phyloP scores from a whole-genome alignment of 2,329 filamentous ascomycete genomes.

The Thielaviopsis ethacetica region DNA sequence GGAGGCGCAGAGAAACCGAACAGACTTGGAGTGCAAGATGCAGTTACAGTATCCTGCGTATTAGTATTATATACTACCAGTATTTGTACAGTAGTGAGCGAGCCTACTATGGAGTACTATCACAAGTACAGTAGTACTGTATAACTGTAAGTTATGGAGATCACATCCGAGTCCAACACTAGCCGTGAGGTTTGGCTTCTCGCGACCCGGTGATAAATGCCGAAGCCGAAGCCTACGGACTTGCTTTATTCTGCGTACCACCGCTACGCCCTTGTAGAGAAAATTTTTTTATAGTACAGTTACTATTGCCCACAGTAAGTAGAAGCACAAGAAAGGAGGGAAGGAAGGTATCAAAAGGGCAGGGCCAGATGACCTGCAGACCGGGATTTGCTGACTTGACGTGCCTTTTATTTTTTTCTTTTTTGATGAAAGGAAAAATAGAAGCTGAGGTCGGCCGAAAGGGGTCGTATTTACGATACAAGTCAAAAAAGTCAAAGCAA shows the following conservation, averaged over 20 bases:
- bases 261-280: no score
- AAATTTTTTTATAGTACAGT: not conserved
- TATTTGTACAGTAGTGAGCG: no score
- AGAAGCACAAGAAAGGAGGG: not conserved
- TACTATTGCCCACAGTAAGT: no score
- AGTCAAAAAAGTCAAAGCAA: not conserved
- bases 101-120: no score
- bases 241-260: no score
- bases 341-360: not conserved
- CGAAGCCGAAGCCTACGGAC: not conserved
- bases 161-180: not conserved
- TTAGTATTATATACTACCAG: no score
- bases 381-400: not conserved
- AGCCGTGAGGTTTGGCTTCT: no score
- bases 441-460: conserved; percentile 4
- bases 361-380: not conserved
- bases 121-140: no score
- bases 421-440: not conserved
- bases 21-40: not conserved
- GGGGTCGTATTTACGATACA: conserved; percentile 8
- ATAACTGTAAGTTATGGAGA: not conserved
- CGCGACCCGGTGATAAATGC: not conserved
- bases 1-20: no score
- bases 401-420: not conserved
- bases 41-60: not conserved